phyloP scores from a whole-genome alignment of 192 early-diverging fungal genomes.

The Gryganskiella cystojenkinii region DNA sequence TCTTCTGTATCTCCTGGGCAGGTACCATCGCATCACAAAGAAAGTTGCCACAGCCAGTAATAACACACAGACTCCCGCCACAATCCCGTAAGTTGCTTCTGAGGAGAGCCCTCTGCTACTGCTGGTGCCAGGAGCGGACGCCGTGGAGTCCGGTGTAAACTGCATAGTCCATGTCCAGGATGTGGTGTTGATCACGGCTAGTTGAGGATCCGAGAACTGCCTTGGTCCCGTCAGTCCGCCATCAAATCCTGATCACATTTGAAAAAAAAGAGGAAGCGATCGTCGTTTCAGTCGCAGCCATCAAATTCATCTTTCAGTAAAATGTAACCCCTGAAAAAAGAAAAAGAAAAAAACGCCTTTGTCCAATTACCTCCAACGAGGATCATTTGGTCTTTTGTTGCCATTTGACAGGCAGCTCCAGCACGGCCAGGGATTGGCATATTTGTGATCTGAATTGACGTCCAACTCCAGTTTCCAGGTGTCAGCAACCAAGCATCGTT shows the following conservation, averaged over 20 bases:
- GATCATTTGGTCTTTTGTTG: constrained; percentile 21
- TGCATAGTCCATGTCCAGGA: constrained; percentile 9
- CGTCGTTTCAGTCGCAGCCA: neutral
- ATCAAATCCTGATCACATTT: neutral
- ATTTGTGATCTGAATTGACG: neutral
- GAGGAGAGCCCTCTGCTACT: neutral
- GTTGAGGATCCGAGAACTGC: constrained; percentile 30
- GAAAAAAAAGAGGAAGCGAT: neutral
- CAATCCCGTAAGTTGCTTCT: constrained; percentile 18
- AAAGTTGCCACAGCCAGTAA: constrained; percentile 5
- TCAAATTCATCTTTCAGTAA: too few relatives aligned
- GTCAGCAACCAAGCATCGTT: constrained; percentile 30
- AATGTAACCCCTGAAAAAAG: too few relatives aligned
- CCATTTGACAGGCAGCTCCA: constrained; percentile 28
- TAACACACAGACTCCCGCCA: neutral
- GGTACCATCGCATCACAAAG: neutral
- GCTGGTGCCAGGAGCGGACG: too few relatives aligned
- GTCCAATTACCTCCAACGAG: constrained; percentile 33
- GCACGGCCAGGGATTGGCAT: constrained; percentile 12
- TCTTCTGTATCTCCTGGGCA: too few relatives aligned
- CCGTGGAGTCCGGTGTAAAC: neutral
- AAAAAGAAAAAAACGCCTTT: constrained; percentile 4
- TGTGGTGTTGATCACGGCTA: constrained; percentile 34
- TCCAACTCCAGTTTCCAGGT: constrained; percentile 11
- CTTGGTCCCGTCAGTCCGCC: constrained; percentile 2